phyloP scores from a whole-genome alignment of 148 eudicot genomes.

The Cornus suecica region DNA sequence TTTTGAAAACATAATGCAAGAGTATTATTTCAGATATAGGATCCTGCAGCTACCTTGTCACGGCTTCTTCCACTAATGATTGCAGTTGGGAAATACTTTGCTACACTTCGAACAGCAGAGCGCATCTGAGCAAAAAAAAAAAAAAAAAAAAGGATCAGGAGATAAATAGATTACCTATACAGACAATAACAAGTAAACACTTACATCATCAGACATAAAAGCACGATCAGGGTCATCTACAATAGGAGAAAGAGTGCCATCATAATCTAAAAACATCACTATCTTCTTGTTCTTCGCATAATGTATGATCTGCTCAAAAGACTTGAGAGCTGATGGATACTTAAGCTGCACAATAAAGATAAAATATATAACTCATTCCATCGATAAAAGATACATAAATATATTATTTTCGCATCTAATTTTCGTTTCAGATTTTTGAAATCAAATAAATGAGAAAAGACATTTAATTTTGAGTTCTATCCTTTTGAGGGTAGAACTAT shows the following conservation, averaged over 20 bases:
- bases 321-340: slow-evolving; percentile 68
- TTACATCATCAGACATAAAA: slow-evolving; percentile 66
- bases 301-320: slow-evolving; percentile 42
- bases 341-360: slow-evolving; percentile 30
- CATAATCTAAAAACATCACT: slow-evolving; percentile 83
- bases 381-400: too few species aligned
- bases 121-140: slow-evolving; percentile 49
- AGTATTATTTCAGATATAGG: neutral
- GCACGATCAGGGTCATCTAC: slow-evolving; percentile 93
- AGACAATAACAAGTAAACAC: slow-evolving; percentile 7
- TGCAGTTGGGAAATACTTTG: slow-evolving; percentile 74
- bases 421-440: too few species aligned
- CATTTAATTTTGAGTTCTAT: too few species aligned
- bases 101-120: slow-evolving; percentile 50
- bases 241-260: slow-evolving; percentile 85
- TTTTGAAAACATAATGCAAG: neutral
- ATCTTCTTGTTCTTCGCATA: slow-evolving; percentile 53
- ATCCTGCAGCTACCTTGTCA: slow-evolving; percentile 43
- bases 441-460: too few species aligned
- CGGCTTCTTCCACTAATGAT: slow-evolving; percentile 86
- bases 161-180: neutral
- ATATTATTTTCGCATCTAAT: too few species aligned
- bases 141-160: neutral
- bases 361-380: neutral
- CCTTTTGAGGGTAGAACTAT: too few species aligned